Conservation (phyloP, 345 rosid species). For the Citrus glauca region DNA sequence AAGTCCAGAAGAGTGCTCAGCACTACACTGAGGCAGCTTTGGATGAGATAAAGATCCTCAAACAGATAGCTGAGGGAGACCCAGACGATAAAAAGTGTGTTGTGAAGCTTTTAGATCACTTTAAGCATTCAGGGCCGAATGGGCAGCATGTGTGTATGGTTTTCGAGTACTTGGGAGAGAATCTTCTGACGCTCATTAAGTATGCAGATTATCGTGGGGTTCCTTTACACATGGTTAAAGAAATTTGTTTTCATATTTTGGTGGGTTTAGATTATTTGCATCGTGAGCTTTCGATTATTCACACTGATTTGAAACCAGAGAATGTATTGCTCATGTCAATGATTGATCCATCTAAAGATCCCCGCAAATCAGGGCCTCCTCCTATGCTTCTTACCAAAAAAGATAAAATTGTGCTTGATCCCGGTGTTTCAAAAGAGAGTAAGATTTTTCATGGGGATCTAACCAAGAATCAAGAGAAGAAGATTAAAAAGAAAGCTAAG, state of each 20-base stretch:
- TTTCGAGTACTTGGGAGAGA: slow-evolving; percentile 73
- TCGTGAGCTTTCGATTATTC: slow-evolving; percentile 68
- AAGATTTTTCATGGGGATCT: slow-evolving; percentile 39
- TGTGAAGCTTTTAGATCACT: slow-evolving; percentile 75
- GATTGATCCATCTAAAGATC: slow-evolving; percentile 61
- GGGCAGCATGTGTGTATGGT: slow-evolving; percentile 83
- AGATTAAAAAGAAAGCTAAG: slow-evolving; percentile 57
- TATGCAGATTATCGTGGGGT: slow-evolving; percentile 53
- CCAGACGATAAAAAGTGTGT: slow-evolving; percentile 59
- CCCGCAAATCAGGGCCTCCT: slow-evolving; percentile 41
- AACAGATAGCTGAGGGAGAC: slow-evolving; percentile 67
- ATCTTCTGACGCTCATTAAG: slow-evolving; percentile 67
- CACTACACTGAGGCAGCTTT: slow-evolving; percentile 77
- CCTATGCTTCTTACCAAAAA: slow-evolving; percentile 40
- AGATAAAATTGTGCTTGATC: slow-evolving; percentile 34
- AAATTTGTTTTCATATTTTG: slow-evolving; percentile 51
- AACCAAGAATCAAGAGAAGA: slow-evolving; percentile 57
- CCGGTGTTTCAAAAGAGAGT: slow-evolving; percentile 17
- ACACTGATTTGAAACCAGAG: slow-evolving; percentile 71
- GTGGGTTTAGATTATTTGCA: slow-evolving; percentile 72
- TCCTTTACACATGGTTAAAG: slow-evolving; percentile 55
- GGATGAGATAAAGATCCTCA: slow-evolving; percentile 75
- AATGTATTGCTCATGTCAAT: slow-evolving; percentile 56
- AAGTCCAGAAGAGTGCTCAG: slow-evolving; percentile 74
- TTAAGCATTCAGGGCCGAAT: slow-evolving; percentile 74